Conservation (phyloP, 345 rosid genomes). For the Salix suchowensis region DNA sequence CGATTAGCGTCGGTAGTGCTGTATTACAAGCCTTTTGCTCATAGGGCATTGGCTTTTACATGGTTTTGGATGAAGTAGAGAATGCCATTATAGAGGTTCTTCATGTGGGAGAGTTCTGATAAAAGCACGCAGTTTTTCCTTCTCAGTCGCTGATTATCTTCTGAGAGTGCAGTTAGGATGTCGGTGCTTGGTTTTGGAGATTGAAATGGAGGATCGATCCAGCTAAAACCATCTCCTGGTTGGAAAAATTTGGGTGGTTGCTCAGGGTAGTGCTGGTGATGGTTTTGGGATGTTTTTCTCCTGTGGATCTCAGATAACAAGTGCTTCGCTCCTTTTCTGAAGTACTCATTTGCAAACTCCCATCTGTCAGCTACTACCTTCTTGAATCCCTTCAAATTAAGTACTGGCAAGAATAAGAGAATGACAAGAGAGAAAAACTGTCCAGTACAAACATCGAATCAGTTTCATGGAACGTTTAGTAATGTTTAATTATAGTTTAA, state of each 20-base stretch:
- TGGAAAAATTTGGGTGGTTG: conserved; percentile 19
- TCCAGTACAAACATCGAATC: neutral
- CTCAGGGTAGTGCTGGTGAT: conserved; percentile 13
- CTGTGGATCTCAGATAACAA: conserved; percentile 55
- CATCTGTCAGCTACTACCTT: conserved; percentile 57
- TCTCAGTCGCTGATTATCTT: conserved; percentile 49
- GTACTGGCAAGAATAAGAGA: neutral
- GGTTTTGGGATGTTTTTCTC: conserved; percentile 40
- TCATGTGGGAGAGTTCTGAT: conserved; percentile 60
- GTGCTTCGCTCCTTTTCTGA: conserved; percentile 54
- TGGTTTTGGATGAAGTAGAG: conserved; percentile 63
- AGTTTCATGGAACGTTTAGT: no score
- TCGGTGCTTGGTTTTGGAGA: conserved; percentile 11
- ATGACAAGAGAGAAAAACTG: neutral
- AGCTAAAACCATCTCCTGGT: conserved; percentile 8
- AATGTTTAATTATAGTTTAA: neutral
- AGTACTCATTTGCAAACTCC: conserved; percentile 62
- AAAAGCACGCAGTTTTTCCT: conserved; percentile 46
- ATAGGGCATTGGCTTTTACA: conserved; percentile 22
- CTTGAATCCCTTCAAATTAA: conserved; percentile 48
- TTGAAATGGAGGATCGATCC: conserved; percentile 23
- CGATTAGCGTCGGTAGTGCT: conserved; percentile 12
- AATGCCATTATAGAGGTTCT: conserved; percentile 54
- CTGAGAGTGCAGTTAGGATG: conserved; percentile 37
- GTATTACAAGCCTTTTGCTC: neutral